Base-by-base conservation (phyloP, 352 stramenopile genomes). In the Pilasporangium apinafurcum region DNA sequence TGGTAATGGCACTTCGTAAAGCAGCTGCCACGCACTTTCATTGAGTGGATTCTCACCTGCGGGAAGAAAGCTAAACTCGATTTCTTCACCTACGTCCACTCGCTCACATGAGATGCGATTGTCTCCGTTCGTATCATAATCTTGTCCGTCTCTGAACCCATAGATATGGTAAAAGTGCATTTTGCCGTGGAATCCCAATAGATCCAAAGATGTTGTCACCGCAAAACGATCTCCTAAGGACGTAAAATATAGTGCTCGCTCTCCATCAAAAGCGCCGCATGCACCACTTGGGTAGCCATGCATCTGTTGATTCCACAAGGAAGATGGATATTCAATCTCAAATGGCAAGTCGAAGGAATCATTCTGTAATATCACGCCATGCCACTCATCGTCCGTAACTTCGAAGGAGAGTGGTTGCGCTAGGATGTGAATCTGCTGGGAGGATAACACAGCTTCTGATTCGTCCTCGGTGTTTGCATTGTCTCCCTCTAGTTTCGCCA, bases 101-200 rank as follows among this genome's bases (percentile, higher is more conserved):
- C 41, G 40, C 41, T 84, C 76, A 40, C 76, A 89, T 4, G 76
- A 61, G 18, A 86, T 37, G 12, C 59, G 59, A 43, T 89, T 89
- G 37, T 81, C 70, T 18, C 73, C 76, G 17, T 38, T 35, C 0
- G 22, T 20, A 35, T 80, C 61, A 37, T 89, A 89, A 12, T 56
- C 51, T 40, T 86, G 62, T 0, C 56, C 54, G 0, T 29, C 35
- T 1, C 57, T 20, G 24, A 62, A 80, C 1, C 76, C 76, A 35
- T 89, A 89, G 25, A 81, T 24, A 32, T 86, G 75, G 6, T 65
- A 57, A 33, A 89, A 89, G 35, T 83, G 59, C 46, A 89, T 68
- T 28, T 71, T 70, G 0, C 66, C 68, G 35, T 84, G 57, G 26
- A 86, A 82, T 1, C 76, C 76, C 18, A 54, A 34, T 25, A 89